A percentile compares a stretch with the other conserved stretches of the same genome.
These are phyloP conservation scores for Penstemon davidsonii DNA, from an alignment of 257 asterid species.

Conservation along the genomic window DNA sequence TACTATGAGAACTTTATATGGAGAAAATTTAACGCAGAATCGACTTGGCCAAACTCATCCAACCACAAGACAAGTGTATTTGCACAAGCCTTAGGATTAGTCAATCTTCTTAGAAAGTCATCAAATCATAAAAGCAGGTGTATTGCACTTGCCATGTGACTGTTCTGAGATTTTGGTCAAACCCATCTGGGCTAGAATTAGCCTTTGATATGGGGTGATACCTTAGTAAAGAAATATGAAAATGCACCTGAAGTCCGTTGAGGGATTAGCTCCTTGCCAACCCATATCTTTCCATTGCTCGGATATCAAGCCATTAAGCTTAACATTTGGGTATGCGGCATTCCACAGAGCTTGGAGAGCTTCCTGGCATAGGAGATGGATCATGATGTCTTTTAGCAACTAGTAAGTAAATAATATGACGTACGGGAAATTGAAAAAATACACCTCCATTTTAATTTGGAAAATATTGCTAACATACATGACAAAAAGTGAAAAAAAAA, in stretches of 20 bases:
- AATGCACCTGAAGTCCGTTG: constrained; percentile 87
- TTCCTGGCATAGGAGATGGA: constrained; percentile 51
- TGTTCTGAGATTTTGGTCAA: too few relatives aligned
- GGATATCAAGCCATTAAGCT: constrained; percentile 72
- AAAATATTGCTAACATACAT: neutral
- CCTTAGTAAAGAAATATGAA: neutral
- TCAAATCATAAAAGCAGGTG: too few relatives aligned
- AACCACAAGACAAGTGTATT: too few relatives aligned
- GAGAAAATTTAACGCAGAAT: too few relatives aligned
- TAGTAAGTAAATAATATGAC: constrained; percentile 1
- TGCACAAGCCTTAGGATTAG: too few relatives aligned
- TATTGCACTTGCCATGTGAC: too few relatives aligned
- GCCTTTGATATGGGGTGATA: neutral
- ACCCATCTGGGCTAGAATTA: too few relatives aligned
- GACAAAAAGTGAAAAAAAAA: neutral
- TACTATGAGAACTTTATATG: too few relatives aligned
- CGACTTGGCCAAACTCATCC: too few relatives aligned
- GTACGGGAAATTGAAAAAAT: neutral
- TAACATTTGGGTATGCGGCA: constrained; percentile 66
- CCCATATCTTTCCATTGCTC: constrained; percentile 99
- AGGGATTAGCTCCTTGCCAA: constrained; percentile 96
- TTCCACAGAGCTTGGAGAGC: constrained; percentile 77
- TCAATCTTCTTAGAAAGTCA: too few relatives aligned
- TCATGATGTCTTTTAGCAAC: constrained; percentile 20
- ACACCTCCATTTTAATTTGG: constrained; percentile 8